These are phyloP conservation scores for Rhodotorula graminis DNA, from an alignment of 768 basidiomycete genomes.

Conservation along the genomic window DNA sequence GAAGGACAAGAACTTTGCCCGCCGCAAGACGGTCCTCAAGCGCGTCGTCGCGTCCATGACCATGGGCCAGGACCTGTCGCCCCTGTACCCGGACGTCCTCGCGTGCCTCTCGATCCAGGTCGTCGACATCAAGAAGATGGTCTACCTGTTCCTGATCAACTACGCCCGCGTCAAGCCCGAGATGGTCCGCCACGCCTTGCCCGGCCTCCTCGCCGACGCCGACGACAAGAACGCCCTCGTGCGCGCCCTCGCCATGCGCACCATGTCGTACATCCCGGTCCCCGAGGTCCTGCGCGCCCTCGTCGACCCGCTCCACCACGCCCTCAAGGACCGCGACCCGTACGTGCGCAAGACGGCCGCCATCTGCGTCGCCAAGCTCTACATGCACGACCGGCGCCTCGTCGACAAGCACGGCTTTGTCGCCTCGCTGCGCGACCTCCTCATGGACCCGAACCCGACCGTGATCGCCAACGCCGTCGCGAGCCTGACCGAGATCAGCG, in stretches of 20 bases:
- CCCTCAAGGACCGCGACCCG: conserved; percentile 87
- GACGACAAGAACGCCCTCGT: conserved; percentile 88
- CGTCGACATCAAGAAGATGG: conserved; percentile 92
- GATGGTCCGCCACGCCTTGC: conserved; percentile 84
- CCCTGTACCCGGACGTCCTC: conserved; percentile 89
- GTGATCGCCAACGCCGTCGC: conserved; percentile 97
- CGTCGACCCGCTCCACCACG: conserved; percentile 83
- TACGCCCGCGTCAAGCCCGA: conserved; percentile 92
- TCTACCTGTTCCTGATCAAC: conserved; percentile 78
- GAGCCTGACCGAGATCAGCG: conserved; percentile 91
- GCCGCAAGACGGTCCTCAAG: conserved; percentile 90
- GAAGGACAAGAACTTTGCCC: conserved; percentile 93
- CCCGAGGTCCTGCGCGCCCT: conserved; percentile 75
- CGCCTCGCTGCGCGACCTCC: conserved; percentile 78
- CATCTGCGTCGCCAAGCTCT: conserved; percentile 93
- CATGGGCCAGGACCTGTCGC: conserved; percentile 76
- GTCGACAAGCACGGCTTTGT: conserved; percentile 89
- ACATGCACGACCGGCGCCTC: conserved; percentile 75
- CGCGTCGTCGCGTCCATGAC: conserved; percentile 99
- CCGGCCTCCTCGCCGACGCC: conserved; percentile 77
- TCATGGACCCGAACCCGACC: conserved; percentile 90
- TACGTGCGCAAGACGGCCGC: conserved; percentile 99
- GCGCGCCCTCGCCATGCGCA: conserved; percentile 91
- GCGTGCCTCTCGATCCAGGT: conserved; percentile 91
- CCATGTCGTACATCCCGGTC: conserved; percentile 98